phyloP scores from a whole-genome alignment of 1,139 yeast genomes.

The Yamadazyma buinensis region DNA sequence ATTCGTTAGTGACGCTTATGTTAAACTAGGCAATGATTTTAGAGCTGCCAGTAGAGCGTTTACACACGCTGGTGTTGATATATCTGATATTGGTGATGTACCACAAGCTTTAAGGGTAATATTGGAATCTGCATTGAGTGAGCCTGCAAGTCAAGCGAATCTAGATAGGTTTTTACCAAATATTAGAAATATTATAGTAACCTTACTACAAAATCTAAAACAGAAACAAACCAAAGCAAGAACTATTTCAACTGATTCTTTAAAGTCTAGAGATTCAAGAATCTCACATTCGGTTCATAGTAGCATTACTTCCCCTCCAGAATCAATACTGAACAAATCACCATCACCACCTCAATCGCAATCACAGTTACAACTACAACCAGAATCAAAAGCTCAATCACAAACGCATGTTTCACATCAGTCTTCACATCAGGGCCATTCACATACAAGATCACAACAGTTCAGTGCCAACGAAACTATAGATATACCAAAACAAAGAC shows the following conservation, averaged over 20 bases:
- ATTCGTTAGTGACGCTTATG: conserved; percentile 89
- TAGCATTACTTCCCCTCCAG: conserved; percentile 1
- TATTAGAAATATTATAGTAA: conserved; percentile 83
- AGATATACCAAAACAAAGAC: conserved; percentile 4
- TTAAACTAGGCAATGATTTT: conserved; percentile 89
- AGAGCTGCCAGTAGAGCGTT: conserved; percentile 70
- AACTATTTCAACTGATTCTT: conserved; percentile 2
- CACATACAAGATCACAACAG: not conserved
- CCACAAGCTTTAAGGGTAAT: conserved; percentile 55
- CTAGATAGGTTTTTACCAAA: conserved; percentile 79
- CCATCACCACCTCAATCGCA: conserved; percentile 1
- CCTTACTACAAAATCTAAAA: conserved; percentile 74
- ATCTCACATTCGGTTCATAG: not conserved
- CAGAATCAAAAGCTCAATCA: not conserved
- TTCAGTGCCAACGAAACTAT: conserved; percentile 7
- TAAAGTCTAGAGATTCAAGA: not conserved
- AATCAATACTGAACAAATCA: not conserved
- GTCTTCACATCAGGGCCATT: conserved; percentile 6
- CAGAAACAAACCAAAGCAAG: conserved; percentile 64
- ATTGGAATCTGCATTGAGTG: conserved; percentile 82
- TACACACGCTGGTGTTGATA: conserved; percentile 36
- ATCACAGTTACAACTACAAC: not conserved
- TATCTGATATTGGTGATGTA: conserved; percentile 41
- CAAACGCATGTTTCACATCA: conserved; percentile 2
- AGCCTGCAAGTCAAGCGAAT: conserved; percentile 80